Base-by-base conservation (phyloP, 2,329 filamentous ascomycete species). In the Fusarium devonianum region DNA sequence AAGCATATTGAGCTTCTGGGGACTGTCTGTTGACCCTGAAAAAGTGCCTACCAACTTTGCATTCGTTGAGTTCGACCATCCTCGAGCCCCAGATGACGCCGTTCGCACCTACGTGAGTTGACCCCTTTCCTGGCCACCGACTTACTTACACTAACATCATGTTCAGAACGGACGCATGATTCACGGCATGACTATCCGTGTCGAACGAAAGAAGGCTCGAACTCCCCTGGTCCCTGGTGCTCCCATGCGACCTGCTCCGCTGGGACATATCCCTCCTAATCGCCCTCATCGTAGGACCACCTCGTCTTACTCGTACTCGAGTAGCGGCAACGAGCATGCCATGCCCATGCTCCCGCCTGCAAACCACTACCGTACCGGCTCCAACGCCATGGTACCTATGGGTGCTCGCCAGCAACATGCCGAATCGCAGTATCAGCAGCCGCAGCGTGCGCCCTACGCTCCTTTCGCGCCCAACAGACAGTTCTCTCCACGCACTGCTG, bases 21-120 rank as follows among this genome's bases (percentile, higher is more conserved):
- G 11, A 12, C 4, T 18, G 12, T 23, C 16, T 53, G 28, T 60
- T 66, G 35, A 67, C 25, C 10, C n/a, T 23, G 16, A 13, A 28
- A 63, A 33, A n/a, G 38, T 46, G 11, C 49, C 48, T 10, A 62
- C 53, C 14, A 64, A 63, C 9, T 73, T 68, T 44, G 71, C 67
- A 1, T 74, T 75, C 38, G 66, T 78, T 4, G 74, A 77, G 57
- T 78, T 74, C 39, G 54, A 49, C 3, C 67, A 68, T 3, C 67
- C 69, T 4, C 69, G 75, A 43, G 59, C 68, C 26, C 71, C 72
- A 6, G 73, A 75, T 13, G 46, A 66, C 16, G 72, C 74, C 0
- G 67, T 76, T 10, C 56, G 60, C 21, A 52, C 56, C 9, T 55
- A 72, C 49, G 76, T 78, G 66, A 70, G 73, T 67, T 11, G 14